Percentiles rank a stretch among this genome's conserved stretches.
phyloP scores from a whole-genome alignment of 1,284 basidiomycete genomes.

The Sporisorium graminicola region DNA sequence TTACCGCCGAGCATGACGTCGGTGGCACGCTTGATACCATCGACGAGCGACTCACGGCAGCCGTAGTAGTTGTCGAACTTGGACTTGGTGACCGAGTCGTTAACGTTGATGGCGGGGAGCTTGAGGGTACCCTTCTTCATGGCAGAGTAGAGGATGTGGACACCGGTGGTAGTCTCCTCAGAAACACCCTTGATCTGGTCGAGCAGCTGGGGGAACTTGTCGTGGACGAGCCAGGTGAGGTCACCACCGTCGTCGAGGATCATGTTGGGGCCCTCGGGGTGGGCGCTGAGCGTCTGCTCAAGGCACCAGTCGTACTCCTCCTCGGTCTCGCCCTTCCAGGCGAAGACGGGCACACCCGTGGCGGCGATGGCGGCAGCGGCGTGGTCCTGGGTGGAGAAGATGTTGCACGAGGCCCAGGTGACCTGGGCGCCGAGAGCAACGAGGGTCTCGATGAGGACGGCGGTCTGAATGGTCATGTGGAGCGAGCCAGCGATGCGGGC shows the following conservation, averaged over 20 bases:
- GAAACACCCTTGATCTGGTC: constrained; percentile 81
- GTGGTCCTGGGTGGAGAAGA: constrained; percentile 98
- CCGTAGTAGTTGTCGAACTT: constrained; percentile 81
- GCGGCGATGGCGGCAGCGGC: constrained; percentile 98
- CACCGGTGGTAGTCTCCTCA: constrained; percentile 99
- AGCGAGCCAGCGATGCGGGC: constrained; percentile 88
- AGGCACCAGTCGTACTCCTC: constrained; percentile 97
- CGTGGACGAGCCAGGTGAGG: constrained; percentile 92
- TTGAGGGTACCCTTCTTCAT: constrained; percentile 96
- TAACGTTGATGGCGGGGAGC: constrained; percentile 98
- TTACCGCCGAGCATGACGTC: constrained; percentile 99
- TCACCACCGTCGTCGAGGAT: constrained; percentile 99
- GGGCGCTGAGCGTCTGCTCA: constrained; percentile 90
- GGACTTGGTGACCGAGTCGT: constrained; percentile 97
- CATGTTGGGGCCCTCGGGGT: constrained; percentile 92
- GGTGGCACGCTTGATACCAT: constrained; percentile 99
- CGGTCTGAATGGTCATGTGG: constrained; percentile 90
- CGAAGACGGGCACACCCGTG: constrained; percentile 96
- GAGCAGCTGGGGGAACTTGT: constrained; percentile 75
- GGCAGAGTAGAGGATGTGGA: constrained; percentile 98
- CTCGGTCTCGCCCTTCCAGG: constrained; percentile 99
- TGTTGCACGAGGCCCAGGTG: constrained; percentile 99
- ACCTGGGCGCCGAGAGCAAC: constrained; percentile 95
- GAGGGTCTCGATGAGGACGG: constrained; percentile 73
- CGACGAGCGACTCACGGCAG: constrained; percentile 98